A percentile compares a stretch with the other conserved stretches of the same genome.
Conservation (phyloP, 2,329 filamentous ascomycete genomes). For the Taxawa tesnikishii region DNA sequence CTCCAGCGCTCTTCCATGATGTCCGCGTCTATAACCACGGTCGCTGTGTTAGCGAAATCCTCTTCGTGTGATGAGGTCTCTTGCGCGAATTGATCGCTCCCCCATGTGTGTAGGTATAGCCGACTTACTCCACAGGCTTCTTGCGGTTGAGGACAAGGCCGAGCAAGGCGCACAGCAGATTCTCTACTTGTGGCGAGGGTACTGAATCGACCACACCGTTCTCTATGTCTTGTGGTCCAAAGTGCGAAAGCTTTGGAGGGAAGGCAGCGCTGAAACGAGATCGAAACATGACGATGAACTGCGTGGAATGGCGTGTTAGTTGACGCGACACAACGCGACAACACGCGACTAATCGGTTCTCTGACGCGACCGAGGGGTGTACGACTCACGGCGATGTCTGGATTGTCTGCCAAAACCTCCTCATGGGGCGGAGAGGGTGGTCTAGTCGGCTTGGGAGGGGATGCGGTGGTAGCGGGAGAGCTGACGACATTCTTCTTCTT, state of each 20-base stretch:
- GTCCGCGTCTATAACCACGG: slow-evolving; percentile 58
- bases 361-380: slow-evolving; percentile 4
- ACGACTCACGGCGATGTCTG: slow-evolving; percentile 75
- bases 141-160: slow-evolving; percentile 88
- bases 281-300: slow-evolving; percentile 99
- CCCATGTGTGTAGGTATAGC: slow-evolving; percentile 7
- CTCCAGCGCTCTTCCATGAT: slow-evolving; percentile 86
- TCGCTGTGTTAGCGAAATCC: background rate
- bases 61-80: slow-evolving; percentile 9
- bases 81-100: slow-evolving; percentile 18
- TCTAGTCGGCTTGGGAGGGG: slow-evolving; percentile 45
- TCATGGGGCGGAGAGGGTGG: slow-evolving; percentile 83
- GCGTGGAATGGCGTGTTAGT: slow-evolving; percentile 21
- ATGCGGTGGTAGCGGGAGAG: slow-evolving; percentile 37
- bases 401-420: slow-evolving; percentile 78
- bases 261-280: slow-evolving; percentile 86
- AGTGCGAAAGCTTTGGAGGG: slow-evolving; percentile 73
- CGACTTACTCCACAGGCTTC: slow-evolving; percentile 84
- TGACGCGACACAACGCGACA: slow-evolving; percentile 24
- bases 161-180: slow-evolving; percentile 78
- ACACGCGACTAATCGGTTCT: slow-evolving; percentile 12
- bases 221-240: slow-evolving; percentile 93
- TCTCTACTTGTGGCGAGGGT: slow-evolving; percentile 76
- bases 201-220: slow-evolving; percentile 64
- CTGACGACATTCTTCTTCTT: slow-evolving; percentile 24